phyloP scores from a whole-genome alignment of 306 rosid species.

The Ammopiptanthus mongolicus region DNA sequence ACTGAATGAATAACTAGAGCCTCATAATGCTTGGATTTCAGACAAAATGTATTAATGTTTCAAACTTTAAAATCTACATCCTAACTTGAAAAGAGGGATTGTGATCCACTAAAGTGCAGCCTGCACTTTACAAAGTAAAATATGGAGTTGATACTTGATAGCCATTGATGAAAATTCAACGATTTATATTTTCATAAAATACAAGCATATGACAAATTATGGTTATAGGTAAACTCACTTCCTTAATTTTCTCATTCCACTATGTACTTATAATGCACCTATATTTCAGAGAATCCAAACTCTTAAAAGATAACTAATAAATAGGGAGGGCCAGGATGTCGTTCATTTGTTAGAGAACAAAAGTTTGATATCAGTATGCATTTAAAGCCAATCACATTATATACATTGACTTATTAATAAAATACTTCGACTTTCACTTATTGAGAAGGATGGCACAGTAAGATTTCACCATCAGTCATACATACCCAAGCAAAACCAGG shows the following conservation, averaged over 20 bases:
- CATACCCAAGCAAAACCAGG: conserved; percentile 2
- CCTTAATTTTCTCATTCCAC: background rate
- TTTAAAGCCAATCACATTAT: background rate
- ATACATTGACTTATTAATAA: background rate
- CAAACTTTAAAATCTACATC: too few relatives aligned
- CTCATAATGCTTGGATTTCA: too few relatives aligned
- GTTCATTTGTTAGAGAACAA: background rate
- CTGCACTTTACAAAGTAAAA: background rate
- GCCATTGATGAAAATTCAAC: background rate
- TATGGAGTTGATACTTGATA: background rate
- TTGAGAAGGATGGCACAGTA: background rate
- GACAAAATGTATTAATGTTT: too few relatives aligned
- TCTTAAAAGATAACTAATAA: background rate
- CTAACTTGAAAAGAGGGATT: background rate
- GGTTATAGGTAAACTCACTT: background rate
- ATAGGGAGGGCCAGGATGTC: background rate
- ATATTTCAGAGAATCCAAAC: background rate
- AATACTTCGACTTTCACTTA: background rate
- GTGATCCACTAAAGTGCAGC: background rate
- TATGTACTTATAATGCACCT: background rate
- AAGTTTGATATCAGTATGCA: background rate
- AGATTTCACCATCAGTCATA: background rate
- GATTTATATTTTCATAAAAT: background rate
- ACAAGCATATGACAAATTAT: background rate
- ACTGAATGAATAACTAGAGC: too few relatives aligned